Conservation (phyloP, 371 early-diverging fungal species). For the Apophysomyces trapeziformis region DNA sequence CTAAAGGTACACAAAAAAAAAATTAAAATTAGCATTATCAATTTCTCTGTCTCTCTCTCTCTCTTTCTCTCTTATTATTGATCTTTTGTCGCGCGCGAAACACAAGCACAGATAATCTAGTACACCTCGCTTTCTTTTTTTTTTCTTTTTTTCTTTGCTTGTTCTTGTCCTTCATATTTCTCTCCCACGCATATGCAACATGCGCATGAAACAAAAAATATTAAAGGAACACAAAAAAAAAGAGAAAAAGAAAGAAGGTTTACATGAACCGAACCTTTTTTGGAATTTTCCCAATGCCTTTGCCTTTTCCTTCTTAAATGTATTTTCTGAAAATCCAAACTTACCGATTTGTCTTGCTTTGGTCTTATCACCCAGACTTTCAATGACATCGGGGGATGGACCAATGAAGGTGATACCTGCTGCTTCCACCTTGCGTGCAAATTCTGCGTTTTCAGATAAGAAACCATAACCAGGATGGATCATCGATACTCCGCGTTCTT, state of each 20-base stretch:
- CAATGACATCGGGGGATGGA: conserved; percentile 86
- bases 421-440: conserved; percentile 86
- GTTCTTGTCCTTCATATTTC: not conserved
- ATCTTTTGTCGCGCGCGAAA: too few species aligned
- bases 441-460: conserved; percentile 88
- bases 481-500: conserved; percentile 77
- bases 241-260: not conserved
- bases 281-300: not conserved
- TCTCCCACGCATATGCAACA: not conserved
- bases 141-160: too few species aligned
- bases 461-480: conserved; percentile 94
- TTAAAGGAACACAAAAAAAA: too few species aligned
- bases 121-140: too few species aligned
- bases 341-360: conserved; percentile 86
- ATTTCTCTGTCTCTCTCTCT: not conserved
- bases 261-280: not conserved
- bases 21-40: not conserved
- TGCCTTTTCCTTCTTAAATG: not conserved
- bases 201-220: not conserved
- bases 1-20: conserved; percentile 37
- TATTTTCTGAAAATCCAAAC: not conserved
- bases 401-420: conserved; percentile 94
- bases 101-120: too few species aligned
- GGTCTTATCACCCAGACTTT: conserved; percentile 92
- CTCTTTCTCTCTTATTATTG: too few species aligned